Base-by-base conservation (phyloP, 148 eudicot species). In the Oxyria digyna region DNA sequence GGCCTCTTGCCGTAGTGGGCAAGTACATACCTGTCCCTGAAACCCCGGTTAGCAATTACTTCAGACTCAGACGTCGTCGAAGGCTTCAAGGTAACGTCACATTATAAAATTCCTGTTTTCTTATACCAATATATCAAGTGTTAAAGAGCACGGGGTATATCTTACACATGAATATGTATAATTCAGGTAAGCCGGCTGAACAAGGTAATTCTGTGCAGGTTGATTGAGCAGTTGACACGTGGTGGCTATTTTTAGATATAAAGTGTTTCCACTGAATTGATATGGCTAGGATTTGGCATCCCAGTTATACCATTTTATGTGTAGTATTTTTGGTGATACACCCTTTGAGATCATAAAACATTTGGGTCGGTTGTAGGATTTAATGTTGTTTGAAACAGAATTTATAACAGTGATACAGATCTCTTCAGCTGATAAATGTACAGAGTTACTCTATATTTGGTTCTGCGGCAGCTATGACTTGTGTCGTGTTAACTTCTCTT, bases 1-100 rank as follows among this genome's bases (percentile, higher is more conserved):
- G 96, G 97, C 97, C 97, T 24, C 97, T 91, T 78, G 97, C 96
- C 48, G 68, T 77, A 1, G 26, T 89, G 72, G 97, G 96, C 11
- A 91, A 91, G 66, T 72, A 82, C 24, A 85, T 89, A 67, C 97
- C 96, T 7, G 97, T 89, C 13, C 76, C 96, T 10, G 69, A 81
- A 72, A 85, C 79, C 43, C 87, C 96, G 3, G 73, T 89, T 23
- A 75, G 87, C 70, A 80, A 87, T 4, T 86, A 62, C 72, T 76
- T 87, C 3, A 75, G n/a, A 13, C 77, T 65, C 77, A 66, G 66
- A 69, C 62, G 67, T 8, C 67, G 59, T 38, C 74, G 77, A 49
- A 78, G 71, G 54, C 32, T 43, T 62, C 72, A 31, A 31, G 73
- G 69, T 78, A 75, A 72, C 67, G 31, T 59, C 10, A 5, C 65